phyloP scores from a whole-genome alignment of 2,329 filamentous ascomycete genomes.

The Zymoseptoria crescenta region DNA sequence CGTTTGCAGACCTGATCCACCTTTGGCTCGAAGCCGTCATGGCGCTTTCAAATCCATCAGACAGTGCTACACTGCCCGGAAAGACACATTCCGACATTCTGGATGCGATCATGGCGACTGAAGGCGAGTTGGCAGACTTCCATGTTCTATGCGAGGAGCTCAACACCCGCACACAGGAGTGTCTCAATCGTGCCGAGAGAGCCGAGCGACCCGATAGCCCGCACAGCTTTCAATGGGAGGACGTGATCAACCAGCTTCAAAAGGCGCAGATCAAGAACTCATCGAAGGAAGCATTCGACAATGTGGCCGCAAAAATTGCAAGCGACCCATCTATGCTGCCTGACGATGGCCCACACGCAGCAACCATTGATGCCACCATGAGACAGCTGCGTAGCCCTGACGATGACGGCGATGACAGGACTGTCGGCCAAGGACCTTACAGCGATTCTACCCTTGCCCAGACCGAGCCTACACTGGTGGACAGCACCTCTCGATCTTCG shows the following conservation, averaged over 20 bases:
- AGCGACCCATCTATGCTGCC: constrained; percentile 25
- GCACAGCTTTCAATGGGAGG: constrained; percentile 45
- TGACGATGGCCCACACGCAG: constrained; percentile 12
- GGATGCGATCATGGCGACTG: constrained; percentile 25
- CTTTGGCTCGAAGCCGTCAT: constrained; percentile 60
- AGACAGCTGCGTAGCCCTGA: constrained; percentile 13
- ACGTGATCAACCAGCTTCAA: constrained; percentile 41
- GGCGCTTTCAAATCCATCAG: constrained; percentile 12
- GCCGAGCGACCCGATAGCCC: constrained; percentile 44
- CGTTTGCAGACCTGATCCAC: constrained; percentile 74
- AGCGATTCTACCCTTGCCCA: constrained; percentile 8
- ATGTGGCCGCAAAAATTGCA: constrained; percentile 21
- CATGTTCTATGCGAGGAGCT: constrained; percentile 43
- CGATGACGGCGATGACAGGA: constrained; percentile 15
- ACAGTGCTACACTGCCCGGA: constrained; percentile 11
- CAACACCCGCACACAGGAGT: constrained; percentile 42
- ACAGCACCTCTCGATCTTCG: constrained; percentile 8
- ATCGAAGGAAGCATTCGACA: constrained; percentile 21
- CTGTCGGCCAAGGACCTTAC: constrained; percentile 11
- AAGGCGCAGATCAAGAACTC: constrained; percentile 16
- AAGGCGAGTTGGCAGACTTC: constrained; percentile 43
- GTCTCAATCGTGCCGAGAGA: constrained; percentile 44
- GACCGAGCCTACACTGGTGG: constrained; percentile 5
- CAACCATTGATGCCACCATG: constrained; percentile 22
- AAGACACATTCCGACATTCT: constrained; percentile 29